Base-by-base conservation (phyloP, 2,329 filamentous ascomycete genomes). In the Metarhizium humberi region DNA sequence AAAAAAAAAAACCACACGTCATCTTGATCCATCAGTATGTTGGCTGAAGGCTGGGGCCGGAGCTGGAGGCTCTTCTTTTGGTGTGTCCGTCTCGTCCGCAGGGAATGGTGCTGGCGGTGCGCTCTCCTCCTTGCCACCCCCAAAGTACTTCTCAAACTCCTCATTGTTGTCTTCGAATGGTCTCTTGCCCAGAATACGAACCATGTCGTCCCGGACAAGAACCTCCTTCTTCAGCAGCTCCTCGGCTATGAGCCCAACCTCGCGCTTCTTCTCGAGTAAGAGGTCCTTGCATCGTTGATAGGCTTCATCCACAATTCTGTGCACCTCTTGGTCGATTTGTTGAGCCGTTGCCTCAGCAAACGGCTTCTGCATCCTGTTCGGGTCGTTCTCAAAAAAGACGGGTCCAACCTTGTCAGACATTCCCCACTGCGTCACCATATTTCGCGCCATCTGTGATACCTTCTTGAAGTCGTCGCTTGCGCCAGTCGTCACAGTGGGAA, bases 341-440 rank as follows among this genome's bases (percentile, higher is more conserved):
- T 91, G 88, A 18, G 92, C 94, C 2, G 94, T 99, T 53, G 90
- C 80, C 75, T 99, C 94, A 25, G 90, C 92, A 74, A 97, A 99
- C 0, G 94, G 94, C 77, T 99, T 99, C 69, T 92, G 86, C 57
- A 96, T 74, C 66, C 89, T 85, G 69, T 89, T 88, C 60, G 88
- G 81, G 66, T 90, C 80, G 68, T 89, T 88, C 64, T 94, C 87
- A 71, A 92, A 99, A 77, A 95, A 88, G 59, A 99, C 79, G 60
- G 92, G 92, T 34, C 92, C 92, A 50, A 99, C 86, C 75, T 95
- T 95, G 62, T 89, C 83, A 45, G 88, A 95, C 94, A 99, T 99
- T 62, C 94, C 94, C 86, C 91, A 99, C 71, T 96, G 90, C n/a
- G 92, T 99, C 34, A 99, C 94, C 94, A 99, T 99, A 59, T 88